Evolutionary conservation across 208 protist genomes (phyloP).

Genomic region (Trypanosoma mega): DNA sequence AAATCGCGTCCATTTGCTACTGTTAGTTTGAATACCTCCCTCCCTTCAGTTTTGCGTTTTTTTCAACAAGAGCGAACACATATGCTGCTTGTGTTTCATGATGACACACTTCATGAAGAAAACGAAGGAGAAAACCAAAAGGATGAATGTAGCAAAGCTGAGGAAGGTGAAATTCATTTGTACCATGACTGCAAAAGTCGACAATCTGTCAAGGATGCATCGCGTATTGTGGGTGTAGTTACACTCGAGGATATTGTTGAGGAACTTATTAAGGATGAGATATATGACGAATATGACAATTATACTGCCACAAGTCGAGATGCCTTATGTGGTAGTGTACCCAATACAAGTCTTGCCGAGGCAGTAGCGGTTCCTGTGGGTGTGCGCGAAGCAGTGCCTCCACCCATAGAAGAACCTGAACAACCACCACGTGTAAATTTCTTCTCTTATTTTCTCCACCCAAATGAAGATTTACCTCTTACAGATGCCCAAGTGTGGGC

Average conservation of each 20-base stretch:
- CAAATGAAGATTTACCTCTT: conserved; percentile 40
- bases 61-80: conserved; percentile 83
- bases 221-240: conserved; percentile 64
- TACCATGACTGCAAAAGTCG: background rate
- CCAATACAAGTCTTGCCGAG: background rate
- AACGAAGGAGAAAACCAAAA: background rate
- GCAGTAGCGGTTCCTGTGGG: background rate
- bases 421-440: conserved; percentile 80
- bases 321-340: background rate
- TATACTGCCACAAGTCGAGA: conserved; percentile 43
- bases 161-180: conserved; percentile 3
- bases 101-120: conserved; percentile 27
- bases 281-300: conserved; percentile 91
- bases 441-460: conserved; percentile 85
- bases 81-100: conserved; percentile 79
- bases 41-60: conserved; percentile 79
- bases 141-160: background rate
- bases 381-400: conserved; percentile 15
- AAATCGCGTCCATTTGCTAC: conserved; percentile 62
- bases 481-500: conserved; percentile 86
- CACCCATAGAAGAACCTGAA: conserved; percentile 39
- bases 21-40: conserved; percentile 49
- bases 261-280: conserved; percentile 79
- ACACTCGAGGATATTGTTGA: conserved; percentile 90
- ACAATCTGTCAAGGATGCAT: background rate